Percentiles rank a stretch among this genome's conserved stretches.
These are phyloP conservation scores for Venturia oleaginea DNA, from an alignment of 2,329 filamentous ascomycete genomes.

Conservation along the genomic window DNA sequence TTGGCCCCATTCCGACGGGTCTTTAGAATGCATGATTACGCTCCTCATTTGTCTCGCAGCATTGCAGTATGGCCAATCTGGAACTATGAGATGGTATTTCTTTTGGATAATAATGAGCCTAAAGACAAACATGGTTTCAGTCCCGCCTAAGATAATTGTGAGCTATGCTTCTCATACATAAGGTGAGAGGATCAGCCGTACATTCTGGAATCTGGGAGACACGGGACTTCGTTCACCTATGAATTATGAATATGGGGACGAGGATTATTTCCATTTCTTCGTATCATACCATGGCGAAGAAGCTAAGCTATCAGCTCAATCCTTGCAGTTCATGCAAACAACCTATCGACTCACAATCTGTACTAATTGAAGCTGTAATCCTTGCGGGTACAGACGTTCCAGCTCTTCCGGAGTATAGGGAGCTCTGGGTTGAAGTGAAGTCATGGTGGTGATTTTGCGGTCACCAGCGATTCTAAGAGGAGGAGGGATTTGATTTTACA, in stretches of 20 bases:
- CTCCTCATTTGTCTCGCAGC: conserved; percentile 62
- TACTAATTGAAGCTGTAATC: conserved; percentile 76
- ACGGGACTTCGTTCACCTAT: conserved; percentile 73
- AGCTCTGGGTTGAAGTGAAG: conserved; percentile 61
- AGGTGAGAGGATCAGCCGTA: conserved; percentile 29
- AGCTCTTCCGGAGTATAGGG: conserved; percentile 79
- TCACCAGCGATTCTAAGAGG: background rate
- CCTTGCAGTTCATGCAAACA: background rate
- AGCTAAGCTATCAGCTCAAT: conserved; percentile 20
- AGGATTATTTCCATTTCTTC: background rate
- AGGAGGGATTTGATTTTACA: background rate
- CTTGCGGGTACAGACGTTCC: conserved; percentile 66
- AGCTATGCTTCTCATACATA: conserved; percentile 7
- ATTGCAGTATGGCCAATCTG: conserved; percentile 83
- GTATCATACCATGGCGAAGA: conserved; percentile 29
- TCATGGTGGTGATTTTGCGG: conserved; percentile 49
- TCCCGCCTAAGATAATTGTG: conserved; percentile 32
- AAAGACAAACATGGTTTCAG: conserved; percentile 36
- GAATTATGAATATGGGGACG: conserved; percentile 3
- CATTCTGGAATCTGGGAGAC: conserved; percentile 77
- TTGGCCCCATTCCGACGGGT: conserved; percentile 45
- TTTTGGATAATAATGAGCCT: background rate
- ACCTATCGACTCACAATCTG: conserved; percentile 47
- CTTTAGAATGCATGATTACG: conserved; percentile 47
- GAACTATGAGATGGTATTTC: conserved; percentile 19